phyloP scores from a whole-genome alignment of 2,329 filamentous ascomycete species.

The Tolypocladium sp. region DNA sequence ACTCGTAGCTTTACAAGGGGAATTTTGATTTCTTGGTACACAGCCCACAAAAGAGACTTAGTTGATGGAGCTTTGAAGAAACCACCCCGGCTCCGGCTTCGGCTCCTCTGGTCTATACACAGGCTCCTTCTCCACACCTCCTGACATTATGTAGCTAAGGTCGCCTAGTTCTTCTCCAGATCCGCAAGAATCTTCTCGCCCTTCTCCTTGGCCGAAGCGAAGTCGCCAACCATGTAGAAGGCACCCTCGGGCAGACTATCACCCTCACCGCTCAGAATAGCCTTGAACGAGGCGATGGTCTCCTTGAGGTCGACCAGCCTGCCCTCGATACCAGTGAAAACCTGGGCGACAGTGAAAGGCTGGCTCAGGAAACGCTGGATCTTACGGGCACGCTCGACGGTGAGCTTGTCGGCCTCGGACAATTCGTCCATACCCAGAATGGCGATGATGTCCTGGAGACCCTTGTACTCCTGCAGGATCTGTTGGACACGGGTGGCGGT shows the following conservation, averaged over 20 bases:
- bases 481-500: constrained; percentile 93
- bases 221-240: constrained; percentile 98
- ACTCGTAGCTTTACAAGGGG: constrained; percentile 19
- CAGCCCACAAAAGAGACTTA: constrained; percentile 50
- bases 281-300: constrained; percentile 95
- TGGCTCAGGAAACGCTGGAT: constrained; percentile 99
- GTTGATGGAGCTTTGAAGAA: constrained; percentile 42
- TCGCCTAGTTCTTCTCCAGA: constrained; percentile 56
- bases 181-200: constrained; percentile 99
- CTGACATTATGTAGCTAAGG: constrained; percentile 25
- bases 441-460: constrained; percentile 99
- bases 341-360: constrained; percentile 83
- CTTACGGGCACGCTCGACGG: constrained; percentile 99
- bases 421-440: constrained; percentile 99
- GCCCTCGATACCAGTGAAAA: constrained; percentile 92
- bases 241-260: constrained; percentile 90
- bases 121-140: constrained; percentile 28
- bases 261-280: constrained; percentile 89
- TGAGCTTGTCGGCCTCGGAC: constrained; percentile 98
- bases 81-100: constrained; percentile 37
- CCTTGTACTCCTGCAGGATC: constrained; percentile 99
- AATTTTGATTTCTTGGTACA: constrained; percentile 50
- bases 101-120: constrained; percentile 51
- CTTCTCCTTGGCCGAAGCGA: constrained; percentile 87
- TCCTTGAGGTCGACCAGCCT: constrained; percentile 97